Conservation (phyloP, 345 rosid species). For the Eucalyptus polyanthemos region DNA sequence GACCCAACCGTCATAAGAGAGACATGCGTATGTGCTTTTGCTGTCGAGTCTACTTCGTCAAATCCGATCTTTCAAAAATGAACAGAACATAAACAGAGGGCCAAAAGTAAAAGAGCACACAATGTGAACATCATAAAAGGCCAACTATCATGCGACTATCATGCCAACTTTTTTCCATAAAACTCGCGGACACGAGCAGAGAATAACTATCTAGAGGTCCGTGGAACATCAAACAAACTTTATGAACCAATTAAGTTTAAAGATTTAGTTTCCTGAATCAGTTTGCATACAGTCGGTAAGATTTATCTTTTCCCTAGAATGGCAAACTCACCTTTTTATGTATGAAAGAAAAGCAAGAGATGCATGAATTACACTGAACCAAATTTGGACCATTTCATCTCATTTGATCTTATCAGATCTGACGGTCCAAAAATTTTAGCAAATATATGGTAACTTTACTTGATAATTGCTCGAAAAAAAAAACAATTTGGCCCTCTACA, state of each 20-base stretch:
- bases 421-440: not conserved
- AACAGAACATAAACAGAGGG: not conserved
- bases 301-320: not conserved
- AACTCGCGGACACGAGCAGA: not conserved
- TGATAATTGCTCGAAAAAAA: not conserved
- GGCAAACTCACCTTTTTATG: not conserved
- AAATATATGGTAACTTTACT: not conserved
- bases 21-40: not conserved
- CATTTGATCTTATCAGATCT: not conserved
- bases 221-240: not conserved
- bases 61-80: not conserved
- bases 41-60: not conserved
- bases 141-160: not conserved
- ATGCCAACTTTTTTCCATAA: not conserved
- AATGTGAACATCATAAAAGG: not conserved
- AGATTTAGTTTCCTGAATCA: not conserved
- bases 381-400: not conserved
- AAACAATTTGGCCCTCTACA: not conserved
- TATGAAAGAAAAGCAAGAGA: not conserved
- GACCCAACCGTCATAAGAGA: not conserved
- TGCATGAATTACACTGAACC: not conserved
- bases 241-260: not conserved
- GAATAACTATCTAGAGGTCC: not conserved
- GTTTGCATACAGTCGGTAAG: not conserved
- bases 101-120: not conserved